Base-by-base conservation (phyloP, 2,329 filamentous ascomycete genomes). In the Stemphylium lycopersici region DNA sequence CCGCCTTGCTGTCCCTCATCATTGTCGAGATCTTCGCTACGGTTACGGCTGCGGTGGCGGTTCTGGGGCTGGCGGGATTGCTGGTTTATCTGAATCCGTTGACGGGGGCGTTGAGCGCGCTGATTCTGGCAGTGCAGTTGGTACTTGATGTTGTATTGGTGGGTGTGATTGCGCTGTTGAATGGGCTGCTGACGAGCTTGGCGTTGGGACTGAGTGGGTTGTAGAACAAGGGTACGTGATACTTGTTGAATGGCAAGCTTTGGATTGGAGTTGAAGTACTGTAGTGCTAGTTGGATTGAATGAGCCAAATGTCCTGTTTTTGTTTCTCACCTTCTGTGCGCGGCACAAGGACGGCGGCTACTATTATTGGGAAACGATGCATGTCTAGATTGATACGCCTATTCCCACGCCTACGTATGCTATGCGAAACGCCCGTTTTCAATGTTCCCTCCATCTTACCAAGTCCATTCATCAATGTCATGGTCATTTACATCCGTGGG, bases 1-100 rank as follows among this genome's bases (percentile, higher is more conserved):
- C 45, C 13, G 57, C 54, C 1, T 45, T 63, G 3, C 59, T 65
- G 6, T 44, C 53, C 6, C 54, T 63, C 15, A 65, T 63, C 39
- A 61, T 65, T 11, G 48, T 65, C 1, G 63, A 66, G 43, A 58
- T 65, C 8, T 61, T 66, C 12, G 63, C 63, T 7, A 66, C 61
- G 1, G 16, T 66, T 33, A 47, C 53, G 18, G 61, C 44, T 16
- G 61, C 63, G 1, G 43, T 63, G 29, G 56, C 56, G 10, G 57
- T 65, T n/a, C 18, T 66, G 13, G 61, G 58, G 10, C 48, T 61
- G 8, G 61, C 57, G 10, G 59, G 52, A 4, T 18, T 65, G 4
- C 22, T 65, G 10, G 29, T 66, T 4, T 61, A 52, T 29, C 16
- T 61, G 24, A 61, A 63, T 29, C 59, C 59, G 2, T 38, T 65